Base-by-base conservation (phyloP, 2,329 filamentous ascomycete genomes). In the Alternaria infectoria region DNA sequence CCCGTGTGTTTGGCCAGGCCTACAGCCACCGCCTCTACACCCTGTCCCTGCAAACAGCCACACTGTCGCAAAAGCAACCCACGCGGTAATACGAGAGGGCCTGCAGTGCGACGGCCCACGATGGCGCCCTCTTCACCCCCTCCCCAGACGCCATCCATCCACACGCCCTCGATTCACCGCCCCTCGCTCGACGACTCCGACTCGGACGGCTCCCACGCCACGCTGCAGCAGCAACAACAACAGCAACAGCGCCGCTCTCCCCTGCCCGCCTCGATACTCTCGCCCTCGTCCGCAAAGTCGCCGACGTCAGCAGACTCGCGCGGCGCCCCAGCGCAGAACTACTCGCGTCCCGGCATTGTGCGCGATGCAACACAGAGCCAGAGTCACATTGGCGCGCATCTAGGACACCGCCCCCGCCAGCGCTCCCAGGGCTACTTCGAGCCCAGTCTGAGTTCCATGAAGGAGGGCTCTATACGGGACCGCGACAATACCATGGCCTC, bases 381-480 rank as follows among this genome's bases (percentile, higher is more conserved):
- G 66, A 65, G 63, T 49, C 66, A 69, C 57, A 66, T 67, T 73
- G 71, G 75, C 76, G 76, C 66, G 68, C 74, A 73, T 74, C 80
- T 79, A 70, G 83, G 72, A 82, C 91, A 84, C 80, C 87, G 77
- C 80, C 90, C 80, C 69, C 87, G 91, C 72, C 92, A 92, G 64
- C 88, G 90, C 69, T 91, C 88, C 9, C 91, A 92, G 76, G 92
- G 92, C 72, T 87, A 90, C 73, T 94, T 94, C 74, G 91, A 94
- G 76, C 88, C 91, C 45, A 89, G 86, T 21, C 82, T 94, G 51
- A 90, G 91, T 17, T 88, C 87, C 23, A 89, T 86, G 64, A 46
- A 59, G 15, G 64, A 67, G 51, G 52, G 91, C 21, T 87, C 87
- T 21, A 89, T 86, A 59, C 44, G 64, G 13, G 61, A 65, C 11